A percentile compares a stretch with the other conserved stretches of the same genome.
Evolutionary conservation across 768 basidiomycete species (phyloP).

Genomic region (Panellus pusillus): DNA sequence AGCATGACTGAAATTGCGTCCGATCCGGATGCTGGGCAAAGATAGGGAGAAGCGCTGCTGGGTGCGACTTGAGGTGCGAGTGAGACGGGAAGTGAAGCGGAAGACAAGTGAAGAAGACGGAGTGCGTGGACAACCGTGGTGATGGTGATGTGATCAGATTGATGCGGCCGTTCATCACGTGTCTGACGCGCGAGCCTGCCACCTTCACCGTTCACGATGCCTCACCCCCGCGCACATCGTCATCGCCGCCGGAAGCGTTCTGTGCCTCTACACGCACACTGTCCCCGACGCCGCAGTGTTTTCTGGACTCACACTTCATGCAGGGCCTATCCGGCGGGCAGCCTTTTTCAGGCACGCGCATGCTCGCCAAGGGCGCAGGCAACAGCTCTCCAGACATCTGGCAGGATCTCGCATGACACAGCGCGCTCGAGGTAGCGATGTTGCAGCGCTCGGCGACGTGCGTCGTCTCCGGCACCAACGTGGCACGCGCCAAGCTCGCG

Average conservation of each 20-base stretch:
- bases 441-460: conserved; percentile 42
- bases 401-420: conserved; percentile 34
- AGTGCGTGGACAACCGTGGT: too few relatives aligned
- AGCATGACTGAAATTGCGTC: too few relatives aligned
- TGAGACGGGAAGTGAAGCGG: too few relatives aligned
- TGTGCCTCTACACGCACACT: conserved; percentile 32
- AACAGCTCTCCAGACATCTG: conserved; percentile 40
- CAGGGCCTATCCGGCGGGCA: conserved; percentile 30
- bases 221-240: conserved; percentile 41
- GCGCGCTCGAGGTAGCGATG: conserved; percentile 40
- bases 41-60: too few relatives aligned
- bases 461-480: conserved; percentile 23
- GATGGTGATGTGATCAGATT: too few relatives aligned
- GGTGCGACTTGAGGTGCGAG: too few relatives aligned
- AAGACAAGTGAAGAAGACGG: too few relatives aligned
- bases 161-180: too few relatives aligned
- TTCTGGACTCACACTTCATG: conserved; percentile 33
- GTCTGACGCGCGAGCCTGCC: too few relatives aligned
- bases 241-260: conserved; percentile 39
- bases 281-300: conserved; percentile 29
- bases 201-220: too few relatives aligned
- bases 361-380: conserved; percentile 41
- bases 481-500: background rate
- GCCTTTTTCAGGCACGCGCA: conserved; percentile 32
- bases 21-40: too few relatives aligned